Percentiles rank a stretch among this genome's conserved stretches.
Evolutionary conservation across 768 basidiomycete species (phyloP).

Genomic region (Amanita rimosa): DNA sequence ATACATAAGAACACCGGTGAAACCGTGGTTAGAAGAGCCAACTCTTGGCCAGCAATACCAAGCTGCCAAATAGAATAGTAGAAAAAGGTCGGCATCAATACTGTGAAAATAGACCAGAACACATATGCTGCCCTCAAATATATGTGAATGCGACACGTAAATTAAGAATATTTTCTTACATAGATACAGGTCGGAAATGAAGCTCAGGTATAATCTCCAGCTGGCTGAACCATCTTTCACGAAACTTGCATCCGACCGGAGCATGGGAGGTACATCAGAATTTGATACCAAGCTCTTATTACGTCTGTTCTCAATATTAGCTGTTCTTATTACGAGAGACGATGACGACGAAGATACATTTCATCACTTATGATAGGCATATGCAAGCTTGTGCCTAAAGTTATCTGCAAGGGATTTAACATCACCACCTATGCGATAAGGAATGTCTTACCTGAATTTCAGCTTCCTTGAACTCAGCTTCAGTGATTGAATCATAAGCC

Average conservation of each 20-base stretch:
- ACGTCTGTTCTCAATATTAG: constrained; percentile 4
- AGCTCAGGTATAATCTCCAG: constrained; percentile 12
- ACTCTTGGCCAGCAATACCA: constrained; percentile 73
- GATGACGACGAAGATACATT: constrained; percentile 36
- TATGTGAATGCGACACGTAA: constrained; percentile 8
- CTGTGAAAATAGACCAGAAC: constrained; percentile 78
- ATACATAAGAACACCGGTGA: constrained; percentile 54
- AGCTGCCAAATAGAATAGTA: constrained; percentile 92
- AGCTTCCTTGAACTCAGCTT: constrained; percentile 43
- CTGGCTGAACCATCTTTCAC: background rate
- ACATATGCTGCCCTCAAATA: constrained; percentile 44
- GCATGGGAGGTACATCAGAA: background rate
- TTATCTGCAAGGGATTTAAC: constrained; percentile 8
- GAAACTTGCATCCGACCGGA: background rate
- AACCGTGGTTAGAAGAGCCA: constrained; percentile 60
- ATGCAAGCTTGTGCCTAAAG: constrained; percentile 10
- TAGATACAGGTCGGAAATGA: constrained; percentile 38
- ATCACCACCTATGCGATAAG: background rate
- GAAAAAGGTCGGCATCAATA: constrained; percentile 70
- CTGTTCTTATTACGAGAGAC: constrained; percentile 22
- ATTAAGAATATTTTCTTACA: constrained; percentile 29
- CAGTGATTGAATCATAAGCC: constrained; percentile 57
- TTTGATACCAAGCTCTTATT: background rate
- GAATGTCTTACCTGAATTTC: constrained; percentile 36
- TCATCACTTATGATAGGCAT: constrained; percentile 14